Percentiles rank a stretch among this genome's conserved stretches.
These are phyloP conservation scores for Trichosporon inkin DNA, from an alignment of 1,284 basidiomycete genomes.

Conservation along the genomic window DNA sequence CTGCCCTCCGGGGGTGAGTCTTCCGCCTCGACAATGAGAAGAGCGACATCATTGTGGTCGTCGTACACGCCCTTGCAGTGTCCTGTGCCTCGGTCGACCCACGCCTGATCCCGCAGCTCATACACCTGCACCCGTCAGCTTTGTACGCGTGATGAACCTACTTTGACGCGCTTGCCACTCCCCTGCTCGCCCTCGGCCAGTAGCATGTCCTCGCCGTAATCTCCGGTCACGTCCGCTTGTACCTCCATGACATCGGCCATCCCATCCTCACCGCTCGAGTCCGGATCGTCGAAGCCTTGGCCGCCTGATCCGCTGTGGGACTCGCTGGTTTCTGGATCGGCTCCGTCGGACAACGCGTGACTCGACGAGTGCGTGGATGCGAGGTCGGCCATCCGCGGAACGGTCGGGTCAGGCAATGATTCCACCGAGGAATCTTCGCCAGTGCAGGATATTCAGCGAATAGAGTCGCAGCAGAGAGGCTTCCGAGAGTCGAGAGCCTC, in stretches of 20 bases:
- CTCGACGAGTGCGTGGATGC: constrained; percentile 34
- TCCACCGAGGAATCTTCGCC: background rate
- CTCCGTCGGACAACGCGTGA: constrained; percentile 28
- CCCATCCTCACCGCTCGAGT: constrained; percentile 9
- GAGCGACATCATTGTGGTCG: constrained; percentile 68
- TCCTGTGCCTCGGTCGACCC: constrained; percentile 91
- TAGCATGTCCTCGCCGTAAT: constrained; percentile 18
- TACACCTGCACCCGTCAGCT: constrained; percentile 63
- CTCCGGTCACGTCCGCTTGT: constrained; percentile 16
- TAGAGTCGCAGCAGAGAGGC: background rate
- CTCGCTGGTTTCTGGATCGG: constrained; percentile 8
- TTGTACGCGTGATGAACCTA: background rate
- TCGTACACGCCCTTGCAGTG: constrained; percentile 86
- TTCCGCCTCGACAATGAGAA: constrained; percentile 79
- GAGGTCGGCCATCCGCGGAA: constrained; percentile 24
- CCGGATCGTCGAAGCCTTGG: constrained; percentile 2
- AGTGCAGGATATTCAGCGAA: background rate
- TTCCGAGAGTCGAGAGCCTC: background rate
- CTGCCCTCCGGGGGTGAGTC: constrained; percentile 60
- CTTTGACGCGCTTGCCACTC: constrained; percentile 29
- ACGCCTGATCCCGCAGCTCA: constrained; percentile 77
- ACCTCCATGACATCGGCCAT: constrained; percentile 20
- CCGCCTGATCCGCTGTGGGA: constrained; percentile 1
- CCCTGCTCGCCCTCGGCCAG: constrained; percentile 14
- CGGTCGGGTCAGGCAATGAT: background rate